Evolutionary conservation across 257 asterid genomes (phyloP).

Genomic region (Perilla frutescens): DNA sequence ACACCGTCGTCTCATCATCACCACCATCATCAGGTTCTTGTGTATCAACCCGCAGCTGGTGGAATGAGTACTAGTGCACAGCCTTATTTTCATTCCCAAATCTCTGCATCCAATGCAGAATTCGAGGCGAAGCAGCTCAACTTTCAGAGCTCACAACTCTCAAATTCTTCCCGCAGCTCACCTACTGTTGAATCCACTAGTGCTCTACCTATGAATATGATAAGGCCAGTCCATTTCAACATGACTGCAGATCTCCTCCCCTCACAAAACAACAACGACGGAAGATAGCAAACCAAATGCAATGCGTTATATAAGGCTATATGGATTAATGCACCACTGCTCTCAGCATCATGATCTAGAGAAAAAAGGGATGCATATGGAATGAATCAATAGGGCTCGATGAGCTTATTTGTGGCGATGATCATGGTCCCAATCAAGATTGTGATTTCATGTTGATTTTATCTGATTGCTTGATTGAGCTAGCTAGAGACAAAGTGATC

Average conservation of each 20-base stretch:
- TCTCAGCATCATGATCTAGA: not conserved
- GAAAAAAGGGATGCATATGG: no score
- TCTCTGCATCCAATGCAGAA: conserved; percentile 36
- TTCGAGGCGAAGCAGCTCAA: conserved; percentile 46
- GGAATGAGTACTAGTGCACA: conserved; percentile 38
- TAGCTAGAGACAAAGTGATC: not conserved
- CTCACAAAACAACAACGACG: conserved; percentile 46
- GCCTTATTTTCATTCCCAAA: conserved; percentile 56
- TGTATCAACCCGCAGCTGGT: conserved; percentile 49
- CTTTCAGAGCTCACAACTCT: conserved; percentile 45
- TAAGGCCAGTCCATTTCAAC: conserved; percentile 59
- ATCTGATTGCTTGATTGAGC: not conserved
- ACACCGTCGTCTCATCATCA: not conserved
- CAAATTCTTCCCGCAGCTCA: conserved; percentile 35
- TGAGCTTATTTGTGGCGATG: not conserved
- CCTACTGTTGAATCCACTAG: conserved; percentile 31
- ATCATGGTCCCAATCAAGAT: not conserved
- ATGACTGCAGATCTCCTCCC: conserved; percentile 61
- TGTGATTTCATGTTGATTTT: conserved; percentile 41
- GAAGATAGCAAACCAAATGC: conserved; percentile 35
- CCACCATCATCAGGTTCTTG: conserved; percentile 50
- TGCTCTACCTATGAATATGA: conserved; percentile 30
- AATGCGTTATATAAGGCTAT: not conserved
- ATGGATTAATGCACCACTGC: not conserved
- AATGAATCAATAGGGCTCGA: not conserved